Percentiles rank a stretch among this genome's conserved stretches.
These are phyloP conservation scores for Naganishia randhawae DNA, from an alignment of 768 basidiomycete species.

Conservation along the genomic window DNA sequence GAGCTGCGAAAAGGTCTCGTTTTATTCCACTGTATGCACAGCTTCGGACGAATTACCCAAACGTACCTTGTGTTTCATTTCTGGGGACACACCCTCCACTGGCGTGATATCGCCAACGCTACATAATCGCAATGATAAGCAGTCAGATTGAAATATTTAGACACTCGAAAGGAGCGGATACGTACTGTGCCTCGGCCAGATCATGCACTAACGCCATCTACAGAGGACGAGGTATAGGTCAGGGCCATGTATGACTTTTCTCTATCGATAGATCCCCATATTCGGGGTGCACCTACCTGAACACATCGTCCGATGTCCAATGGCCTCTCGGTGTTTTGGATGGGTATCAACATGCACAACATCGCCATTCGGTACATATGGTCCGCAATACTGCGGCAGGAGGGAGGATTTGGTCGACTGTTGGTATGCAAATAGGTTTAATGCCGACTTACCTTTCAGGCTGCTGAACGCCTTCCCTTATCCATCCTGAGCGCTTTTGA, in stretches of 20 bases:
- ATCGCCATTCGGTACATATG: conserved; percentile 92
- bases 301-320: conserved; percentile 44
- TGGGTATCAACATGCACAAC: conserved; percentile 82
- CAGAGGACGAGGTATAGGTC: conserved; percentile 47
- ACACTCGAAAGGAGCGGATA: background rate
- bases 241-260: background rate
- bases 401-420: conserved; percentile 9
- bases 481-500: conserved; percentile 94
- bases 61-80: conserved; percentile 68
- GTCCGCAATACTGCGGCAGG: conserved; percentile 66
- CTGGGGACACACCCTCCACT: conserved; percentile 74
- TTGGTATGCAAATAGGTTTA: background rate
- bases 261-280: background rate
- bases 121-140: background rate
- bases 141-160: background rate
- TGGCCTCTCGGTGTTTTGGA: conserved; percentile 67
- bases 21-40: background rate
- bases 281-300: conserved; percentile 34
- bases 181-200: conserved; percentile 83
- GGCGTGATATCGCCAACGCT: conserved; percentile 91
- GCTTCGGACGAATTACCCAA: background rate
- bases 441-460: conserved; percentile 67
- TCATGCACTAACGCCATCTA: conserved; percentile 93
- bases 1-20: conserved; percentile 10
- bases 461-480: conserved; percentile 73